phyloP scores from a whole-genome alignment of 768 basidiomycete species.

The Pleurotus ostreatus region DNA sequence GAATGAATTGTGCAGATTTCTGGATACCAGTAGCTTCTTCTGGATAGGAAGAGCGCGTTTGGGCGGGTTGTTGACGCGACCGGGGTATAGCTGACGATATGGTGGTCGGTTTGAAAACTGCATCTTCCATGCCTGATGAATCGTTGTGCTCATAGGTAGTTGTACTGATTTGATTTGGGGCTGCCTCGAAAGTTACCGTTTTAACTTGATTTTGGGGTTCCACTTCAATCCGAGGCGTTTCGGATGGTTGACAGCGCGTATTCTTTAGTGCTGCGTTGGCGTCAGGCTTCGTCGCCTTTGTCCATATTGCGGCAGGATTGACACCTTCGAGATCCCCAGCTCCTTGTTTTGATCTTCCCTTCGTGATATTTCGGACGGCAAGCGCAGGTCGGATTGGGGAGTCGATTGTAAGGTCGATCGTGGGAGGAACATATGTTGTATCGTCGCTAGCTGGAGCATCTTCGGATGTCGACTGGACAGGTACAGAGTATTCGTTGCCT shows the following conservation, averaged over 20 bases:
- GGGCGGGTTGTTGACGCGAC: neutral
- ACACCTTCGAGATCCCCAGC: too few species aligned
- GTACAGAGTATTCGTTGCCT: neutral
- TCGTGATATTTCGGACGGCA: neutral
- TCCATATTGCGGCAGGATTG: too few species aligned
- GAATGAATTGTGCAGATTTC: neutral
- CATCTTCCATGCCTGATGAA: neutral
- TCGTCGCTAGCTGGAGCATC: neutral
- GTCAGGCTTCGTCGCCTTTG: too few species aligned
- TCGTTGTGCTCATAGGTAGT: too few species aligned
- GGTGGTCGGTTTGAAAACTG: neutral
- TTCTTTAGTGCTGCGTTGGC: too few species aligned
- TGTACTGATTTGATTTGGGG: neutral
- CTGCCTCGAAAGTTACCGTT: neutral
- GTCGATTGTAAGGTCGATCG: constrained; percentile 43
- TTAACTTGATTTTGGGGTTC: neutral
- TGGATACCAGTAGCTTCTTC: neutral
- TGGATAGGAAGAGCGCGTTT: neutral
- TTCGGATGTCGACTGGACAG: neutral
- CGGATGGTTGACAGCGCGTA: too few species aligned
- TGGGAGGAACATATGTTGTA: constrained; percentile 18
- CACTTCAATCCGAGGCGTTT: too few species aligned
- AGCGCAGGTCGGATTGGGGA: constrained; percentile 10
- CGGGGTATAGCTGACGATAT: neutral
- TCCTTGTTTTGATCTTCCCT: neutral